Evolutionary conservation across 2,329 filamentous ascomycete genomes (phyloP).

Genomic region (Nigrospora sphaerica): DNA sequence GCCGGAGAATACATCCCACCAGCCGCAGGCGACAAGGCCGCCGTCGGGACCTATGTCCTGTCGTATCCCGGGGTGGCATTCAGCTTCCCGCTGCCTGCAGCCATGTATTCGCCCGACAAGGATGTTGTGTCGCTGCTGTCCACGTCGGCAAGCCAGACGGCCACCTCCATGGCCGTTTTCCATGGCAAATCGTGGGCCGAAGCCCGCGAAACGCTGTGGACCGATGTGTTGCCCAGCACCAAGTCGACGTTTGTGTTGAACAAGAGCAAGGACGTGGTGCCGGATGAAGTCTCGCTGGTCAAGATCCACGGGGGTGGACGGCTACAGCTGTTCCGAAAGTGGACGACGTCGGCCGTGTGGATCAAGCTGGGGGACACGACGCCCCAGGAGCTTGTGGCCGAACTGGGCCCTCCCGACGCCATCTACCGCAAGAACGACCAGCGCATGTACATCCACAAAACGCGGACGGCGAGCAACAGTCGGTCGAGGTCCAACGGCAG

Average conservation of each 20-base stretch:
- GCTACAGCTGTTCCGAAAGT: slow-evolving; percentile 70
- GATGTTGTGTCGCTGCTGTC: slow-evolving; percentile 86
- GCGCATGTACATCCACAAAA: slow-evolving; percentile 77
- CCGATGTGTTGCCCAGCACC: slow-evolving; percentile 64
- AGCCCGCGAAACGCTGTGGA: slow-evolving; percentile 70
- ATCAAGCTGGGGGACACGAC: slow-evolving; percentile 80
- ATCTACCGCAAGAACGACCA: slow-evolving; percentile 90
- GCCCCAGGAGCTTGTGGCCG: slow-evolving; percentile 83
- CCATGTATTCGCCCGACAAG: slow-evolving; percentile 65
- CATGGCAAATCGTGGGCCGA: slow-evolving; percentile 87
- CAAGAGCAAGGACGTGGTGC: slow-evolving; percentile 70
- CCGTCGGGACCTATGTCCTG: slow-evolving; percentile 73
- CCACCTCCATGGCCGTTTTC: slow-evolving; percentile 85
- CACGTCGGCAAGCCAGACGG: slow-evolving; percentile 67
- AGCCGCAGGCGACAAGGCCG: slow-evolving; percentile 37
- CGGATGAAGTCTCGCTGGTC: slow-evolving; percentile 81
- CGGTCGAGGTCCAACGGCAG: slow-evolving; percentile 37
- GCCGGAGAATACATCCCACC: slow-evolving; percentile 84
- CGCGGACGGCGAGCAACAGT: slow-evolving; percentile 45
- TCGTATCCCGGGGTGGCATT: slow-evolving; percentile 95
- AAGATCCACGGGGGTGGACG: slow-evolving; percentile 71
- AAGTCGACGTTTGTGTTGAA: slow-evolving; percentile 62
- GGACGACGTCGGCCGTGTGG: slow-evolving; percentile 58
- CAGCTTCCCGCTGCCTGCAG: slow-evolving; percentile 71
- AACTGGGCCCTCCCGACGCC: slow-evolving; percentile 86